Base-by-base conservation (phyloP, 495 filamentous ascomycete genomes). In the Penicillium alfredii region DNA sequence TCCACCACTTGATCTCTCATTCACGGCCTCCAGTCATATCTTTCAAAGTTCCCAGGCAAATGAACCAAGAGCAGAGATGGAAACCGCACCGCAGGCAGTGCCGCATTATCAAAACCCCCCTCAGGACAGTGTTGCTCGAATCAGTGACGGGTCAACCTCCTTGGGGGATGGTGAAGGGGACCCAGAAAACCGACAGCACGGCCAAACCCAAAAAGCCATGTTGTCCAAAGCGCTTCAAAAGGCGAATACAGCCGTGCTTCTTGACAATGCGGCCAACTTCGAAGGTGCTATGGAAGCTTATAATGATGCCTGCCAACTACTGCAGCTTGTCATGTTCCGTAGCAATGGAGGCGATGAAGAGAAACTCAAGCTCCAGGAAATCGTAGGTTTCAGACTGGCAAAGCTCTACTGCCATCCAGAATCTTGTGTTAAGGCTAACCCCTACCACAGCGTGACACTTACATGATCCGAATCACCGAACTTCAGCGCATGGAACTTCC, bases 251-350 rank as follows among this genome's bases (percentile, higher is more conserved):
- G 92, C 92, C 6, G 92, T 98, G 10, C 72, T 93, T 36, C 76
- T 97, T 19, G 92, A 98, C 58, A 93, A 94, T 67, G 88, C 86
- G 3, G 84, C 89, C 49, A 94, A 96, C 56, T 84, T 89, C 46
- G 87, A 92, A 56, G 88, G 88, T 15, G 92, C 92, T 18, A 82
- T 92, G 66, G 77, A 86, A 49, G 88, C 92, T 15, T 98, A 98
- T 54, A 72, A 70, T 11, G 93, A 97, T 63, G 89, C 90, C 4
- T 94, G 93, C 49, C 68, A 74, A 14, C 63, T 97, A 45, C 65
- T 98, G 16, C 80, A 87, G 47, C 73, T 87, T 45, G 89, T 96
- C n/a, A 84, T 97, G 76, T 56, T 74, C 18, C 76, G 84, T 45
- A 93, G 85, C 44, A 77, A 80, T 19, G 82, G 77, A 4, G 81